Evolutionary conservation across 257 asterid genomes (phyloP).

Genomic region (Ocimum tenuiflorum): DNA sequence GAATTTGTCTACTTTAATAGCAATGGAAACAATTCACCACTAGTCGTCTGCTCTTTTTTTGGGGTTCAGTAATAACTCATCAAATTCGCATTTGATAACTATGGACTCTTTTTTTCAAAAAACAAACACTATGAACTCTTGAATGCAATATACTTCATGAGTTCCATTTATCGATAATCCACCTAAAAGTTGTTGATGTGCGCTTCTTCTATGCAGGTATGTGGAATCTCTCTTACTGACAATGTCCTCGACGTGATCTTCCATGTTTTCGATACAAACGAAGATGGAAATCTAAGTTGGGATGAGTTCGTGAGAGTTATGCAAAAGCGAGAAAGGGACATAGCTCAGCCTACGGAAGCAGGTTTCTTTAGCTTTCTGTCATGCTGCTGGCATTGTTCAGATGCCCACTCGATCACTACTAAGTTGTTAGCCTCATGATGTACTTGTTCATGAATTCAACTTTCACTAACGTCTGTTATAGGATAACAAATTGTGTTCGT

Average conservation of each 20-base stretch:
- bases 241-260: constrained; percentile 56
- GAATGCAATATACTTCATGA: neutral
- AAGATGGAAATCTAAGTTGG: constrained; percentile 61
- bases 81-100: too few species aligned
- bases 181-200: too few species aligned
- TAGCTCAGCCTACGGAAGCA: constrained; percentile 69
- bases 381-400: constrained; percentile 47
- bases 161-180: neutral
- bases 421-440: constrained; percentile 35
- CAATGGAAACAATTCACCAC: neutral
- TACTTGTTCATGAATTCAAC: neutral
- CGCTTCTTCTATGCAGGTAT: constrained; percentile 40
- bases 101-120: too few species aligned
- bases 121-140: too few species aligned
- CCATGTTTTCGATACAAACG: constrained; percentile 65
- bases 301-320: constrained; percentile 71
- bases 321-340: constrained; percentile 63
- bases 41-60: too few species aligned
- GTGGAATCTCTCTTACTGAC: constrained; percentile 57
- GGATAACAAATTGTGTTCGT: too few species aligned
- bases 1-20: neutral
- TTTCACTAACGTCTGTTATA: neutral
- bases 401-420: constrained; percentile 27
- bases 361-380: constrained; percentile 60
- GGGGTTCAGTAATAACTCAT: neutral